Evolutionary conservation across 2,329 filamentous ascomycete species (phyloP).

Genomic region (Fusarium sp.): DNA sequence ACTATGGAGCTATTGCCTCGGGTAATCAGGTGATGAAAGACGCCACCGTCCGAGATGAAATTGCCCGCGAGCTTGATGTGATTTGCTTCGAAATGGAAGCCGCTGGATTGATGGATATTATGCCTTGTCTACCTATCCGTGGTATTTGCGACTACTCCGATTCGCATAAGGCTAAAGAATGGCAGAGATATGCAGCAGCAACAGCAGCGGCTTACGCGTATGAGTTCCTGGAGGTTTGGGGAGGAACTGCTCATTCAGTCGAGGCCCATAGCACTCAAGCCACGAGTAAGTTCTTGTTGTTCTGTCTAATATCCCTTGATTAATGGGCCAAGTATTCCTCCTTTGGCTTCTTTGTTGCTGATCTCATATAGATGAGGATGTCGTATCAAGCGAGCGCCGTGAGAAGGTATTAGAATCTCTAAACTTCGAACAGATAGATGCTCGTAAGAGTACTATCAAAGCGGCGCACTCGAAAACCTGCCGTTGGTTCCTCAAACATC

Average conservation of each 20-base stretch:
- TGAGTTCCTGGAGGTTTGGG: constrained; percentile 9
- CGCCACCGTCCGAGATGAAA: constrained; percentile 48
- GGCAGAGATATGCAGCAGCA: constrained; percentile 2
- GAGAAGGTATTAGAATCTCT: constrained; percentile 49
- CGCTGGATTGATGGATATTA: constrained; percentile 46
- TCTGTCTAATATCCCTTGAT: no score
- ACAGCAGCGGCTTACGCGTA: background rate
- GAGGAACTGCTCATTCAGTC: rapidly evolving
- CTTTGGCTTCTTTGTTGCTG: background rate
- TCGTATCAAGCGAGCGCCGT: background rate
- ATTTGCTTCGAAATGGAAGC: constrained; percentile 53
- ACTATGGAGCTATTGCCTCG: constrained; percentile 47
- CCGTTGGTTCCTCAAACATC: constrained; percentile 26
- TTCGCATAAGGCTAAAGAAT: background rate
- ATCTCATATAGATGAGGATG: background rate
- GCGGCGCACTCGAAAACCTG: constrained; percentile 49
- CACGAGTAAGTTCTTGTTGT: background rate
- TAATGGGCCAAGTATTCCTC: background rate
- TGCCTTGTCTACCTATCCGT: constrained; percentile 55
- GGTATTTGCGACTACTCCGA: constrained; percentile 57
- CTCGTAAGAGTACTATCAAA: constrained; percentile 55
- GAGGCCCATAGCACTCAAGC: background rate
- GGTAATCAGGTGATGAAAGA: constrained; percentile 56
- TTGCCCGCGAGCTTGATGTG: constrained; percentile 35
- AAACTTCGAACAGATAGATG: constrained; percentile 55